These are phyloP conservation scores for Capsella rubella DNA, from an alignment of 441 rosid genomes.

Conservation along the genomic window DNA sequence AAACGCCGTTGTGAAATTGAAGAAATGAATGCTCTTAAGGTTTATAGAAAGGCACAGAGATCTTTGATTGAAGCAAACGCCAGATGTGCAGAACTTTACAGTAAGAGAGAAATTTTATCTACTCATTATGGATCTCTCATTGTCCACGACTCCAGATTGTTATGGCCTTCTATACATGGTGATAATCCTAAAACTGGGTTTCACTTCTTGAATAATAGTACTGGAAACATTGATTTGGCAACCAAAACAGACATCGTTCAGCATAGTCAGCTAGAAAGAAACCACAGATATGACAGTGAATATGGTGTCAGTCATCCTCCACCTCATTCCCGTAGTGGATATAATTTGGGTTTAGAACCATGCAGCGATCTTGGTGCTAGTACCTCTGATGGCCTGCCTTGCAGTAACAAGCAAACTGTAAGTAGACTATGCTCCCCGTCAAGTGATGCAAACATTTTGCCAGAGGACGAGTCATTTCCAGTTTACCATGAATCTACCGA, in stretches of 20 bases:
- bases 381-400: conserved; percentile 79
- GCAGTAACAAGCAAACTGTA: conserved; percentile 54
- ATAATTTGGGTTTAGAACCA: conserved; percentile 73
- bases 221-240: conserved; percentile 53
- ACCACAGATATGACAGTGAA: conserved; percentile 32
- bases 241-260: conserved; percentile 56
- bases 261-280: conserved; percentile 42
- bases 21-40: conserved; percentile 91
- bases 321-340: conserved; percentile 53
- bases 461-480: conserved; percentile 67
- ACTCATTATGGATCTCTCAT: conserved; percentile 72
- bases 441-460: conserved; percentile 59
- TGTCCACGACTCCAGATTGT: conserved; percentile 61
- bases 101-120: conserved; percentile 78
- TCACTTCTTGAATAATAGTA: conserved; percentile 46
- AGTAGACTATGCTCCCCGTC: conserved; percentile 63
- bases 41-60: conserved; percentile 87
- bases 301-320: conserved; percentile 47
- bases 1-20: conserved; percentile 84
- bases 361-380: conserved; percentile 94
- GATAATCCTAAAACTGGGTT: conserved; percentile 54
- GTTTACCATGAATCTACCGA: conserved; percentile 54
- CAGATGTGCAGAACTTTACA: conserved; percentile 78
- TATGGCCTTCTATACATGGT: conserved; percentile 58
- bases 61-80: conserved; percentile 90